phyloP scores from a whole-genome alignment of 768 basidiomycete genomes.

The Hypsizygus marmoreus region DNA sequence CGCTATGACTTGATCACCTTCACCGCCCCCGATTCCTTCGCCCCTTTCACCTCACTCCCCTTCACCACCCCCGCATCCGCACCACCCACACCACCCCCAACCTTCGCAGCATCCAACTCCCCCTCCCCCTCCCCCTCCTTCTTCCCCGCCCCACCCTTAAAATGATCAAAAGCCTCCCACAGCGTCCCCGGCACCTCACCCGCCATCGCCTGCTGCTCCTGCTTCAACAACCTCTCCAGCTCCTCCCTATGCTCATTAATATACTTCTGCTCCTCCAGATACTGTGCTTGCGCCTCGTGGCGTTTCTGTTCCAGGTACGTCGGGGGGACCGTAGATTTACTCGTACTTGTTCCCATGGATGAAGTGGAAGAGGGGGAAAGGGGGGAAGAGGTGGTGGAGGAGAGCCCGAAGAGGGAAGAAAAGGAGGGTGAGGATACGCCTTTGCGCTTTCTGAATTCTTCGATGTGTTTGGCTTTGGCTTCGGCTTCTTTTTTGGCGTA shows the following conservation, averaged over 20 bases:
- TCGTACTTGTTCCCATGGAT: too few species aligned
- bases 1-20: too few species aligned
- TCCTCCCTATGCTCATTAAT: conserved; percentile 46
- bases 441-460: conserved; percentile 61
- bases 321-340: too few species aligned
- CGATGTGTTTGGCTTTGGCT: conserved; percentile 73
- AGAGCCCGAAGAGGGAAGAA: conserved; percentile 41
- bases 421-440: conserved; percentile 36
- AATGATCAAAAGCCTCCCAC: conserved; percentile 46
- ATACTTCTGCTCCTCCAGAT: conserved; percentile 52
- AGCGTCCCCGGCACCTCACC: conserved; percentile 46
- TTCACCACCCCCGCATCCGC: neutral
- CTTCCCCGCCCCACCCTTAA: conserved; percentile 18
- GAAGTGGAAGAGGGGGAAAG: too few species aligned
- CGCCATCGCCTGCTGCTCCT: conserved; percentile 44
- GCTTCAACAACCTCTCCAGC: conserved; percentile 39
- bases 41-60: too few species aligned
- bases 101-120: conserved; percentile 5
- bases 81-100: neutral
- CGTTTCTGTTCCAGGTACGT: conserved; percentile 59
- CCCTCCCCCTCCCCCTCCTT: conserved; percentile 2
- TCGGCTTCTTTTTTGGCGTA: conserved; percentile 89
- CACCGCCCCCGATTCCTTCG: too few species aligned
- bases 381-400: neutral
- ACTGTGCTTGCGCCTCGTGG: conserved; percentile 50